phyloP scores from a whole-genome alignment of 176 grass and related monocot genomes.

The Pontederia crassipes region DNA sequence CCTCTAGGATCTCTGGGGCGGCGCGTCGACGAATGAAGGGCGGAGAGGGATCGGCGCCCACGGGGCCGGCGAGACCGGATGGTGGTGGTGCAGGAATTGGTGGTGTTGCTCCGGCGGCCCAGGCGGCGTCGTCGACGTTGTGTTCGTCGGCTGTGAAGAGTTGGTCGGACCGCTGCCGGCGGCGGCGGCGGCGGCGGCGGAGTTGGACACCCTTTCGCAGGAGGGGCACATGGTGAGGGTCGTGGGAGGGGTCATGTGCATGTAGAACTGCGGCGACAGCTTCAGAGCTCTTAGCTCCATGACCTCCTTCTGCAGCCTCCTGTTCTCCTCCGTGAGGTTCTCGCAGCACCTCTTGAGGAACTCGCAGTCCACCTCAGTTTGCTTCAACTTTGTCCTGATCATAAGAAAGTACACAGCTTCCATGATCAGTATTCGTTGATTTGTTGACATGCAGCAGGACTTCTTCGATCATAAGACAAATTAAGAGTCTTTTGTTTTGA shows the following conservation, averaged over 20 bases:
- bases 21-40: neutral
- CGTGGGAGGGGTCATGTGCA: conserved; percentile 4
- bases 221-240: conserved; percentile 7
- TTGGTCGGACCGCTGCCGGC: neutral
- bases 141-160: neutral
- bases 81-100: neutral
- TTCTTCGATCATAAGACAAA: neutral
- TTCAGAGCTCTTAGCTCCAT: conserved; percentile 2
- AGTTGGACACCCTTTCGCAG: neutral
- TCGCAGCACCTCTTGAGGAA: conserved; percentile 8
- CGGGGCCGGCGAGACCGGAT: neutral
- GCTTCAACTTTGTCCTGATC: conserved; percentile 4
- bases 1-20: neutral
- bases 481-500: neutral
- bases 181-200: neutral
- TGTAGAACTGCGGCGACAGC: conserved; percentile 4
- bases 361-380: conserved; percentile 8
- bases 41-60: conserved; percentile 9
- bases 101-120: neutral
- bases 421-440: neutral
- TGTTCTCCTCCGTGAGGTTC: conserved; percentile 1
- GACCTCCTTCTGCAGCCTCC: conserved; percentile 6
- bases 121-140: neutral
- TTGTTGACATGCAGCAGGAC: neutral
- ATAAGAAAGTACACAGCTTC: neutral